Percentiles rank a stretch among this genome's conserved stretches.
phyloP scores from a whole-genome alignment of 345 rosid genomes.

The Salix arbutifolia region DNA sequence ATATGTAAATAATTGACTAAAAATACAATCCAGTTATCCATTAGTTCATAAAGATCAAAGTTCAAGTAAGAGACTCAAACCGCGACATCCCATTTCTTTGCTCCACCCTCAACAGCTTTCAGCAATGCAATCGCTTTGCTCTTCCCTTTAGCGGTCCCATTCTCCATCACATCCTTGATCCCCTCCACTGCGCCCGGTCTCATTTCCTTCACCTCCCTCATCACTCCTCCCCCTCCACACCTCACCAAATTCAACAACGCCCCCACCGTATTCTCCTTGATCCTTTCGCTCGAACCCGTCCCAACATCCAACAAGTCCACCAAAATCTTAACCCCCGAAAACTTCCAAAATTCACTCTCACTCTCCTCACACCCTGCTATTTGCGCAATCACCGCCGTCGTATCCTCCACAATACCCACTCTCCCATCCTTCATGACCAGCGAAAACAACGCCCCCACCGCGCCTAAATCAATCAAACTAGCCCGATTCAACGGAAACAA shows the following conservation, averaged over 20 bases:
- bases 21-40: background rate
- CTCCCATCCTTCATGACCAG: conserved; percentile 68
- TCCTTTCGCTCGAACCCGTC: conserved; percentile 59
- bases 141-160: conserved; percentile 62
- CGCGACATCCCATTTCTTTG: conserved; percentile 9
- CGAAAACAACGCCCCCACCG: conserved; percentile 54
- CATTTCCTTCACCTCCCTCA: conserved; percentile 40
- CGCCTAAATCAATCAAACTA: conserved; percentile 62
- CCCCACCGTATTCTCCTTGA: conserved; percentile 73
- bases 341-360: conserved; percentile 54
- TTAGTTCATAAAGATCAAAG: conserved; percentile 14
- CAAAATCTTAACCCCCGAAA: conserved; percentile 50
- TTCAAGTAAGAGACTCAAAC: conserved; percentile 24
- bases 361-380: conserved; percentile 89
- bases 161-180: conserved; percentile 51
- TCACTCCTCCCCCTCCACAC: conserved; percentile 47
- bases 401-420: conserved; percentile 82
- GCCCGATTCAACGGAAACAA: conserved; percentile 63
- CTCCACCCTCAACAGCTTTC: conserved; percentile 28
- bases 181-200: conserved; percentile 50
- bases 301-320: conserved; percentile 69
- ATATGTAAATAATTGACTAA: background rate
- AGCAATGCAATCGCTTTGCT: conserved; percentile 55
- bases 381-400: conserved; percentile 88
- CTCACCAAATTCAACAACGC: conserved; percentile 70